A percentile compares a stretch with the other conserved stretches of the same genome.
Conservation (phyloP, 306 rosid species). For the Vigna trinervia region DNA sequence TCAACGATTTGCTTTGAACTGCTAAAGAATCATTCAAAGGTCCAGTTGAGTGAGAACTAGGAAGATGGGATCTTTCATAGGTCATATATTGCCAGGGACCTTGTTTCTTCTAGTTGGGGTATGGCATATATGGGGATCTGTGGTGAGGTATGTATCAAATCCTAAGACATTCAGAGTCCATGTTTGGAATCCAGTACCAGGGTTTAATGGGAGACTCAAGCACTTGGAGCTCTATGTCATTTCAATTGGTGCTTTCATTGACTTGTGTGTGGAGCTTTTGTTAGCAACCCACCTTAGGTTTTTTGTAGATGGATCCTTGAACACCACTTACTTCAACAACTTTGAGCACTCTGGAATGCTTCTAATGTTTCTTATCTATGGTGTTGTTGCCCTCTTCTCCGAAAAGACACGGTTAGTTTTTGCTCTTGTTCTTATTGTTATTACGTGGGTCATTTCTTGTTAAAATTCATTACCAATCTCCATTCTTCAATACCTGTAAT, state of each 20-base stretch:
- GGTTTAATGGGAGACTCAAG: constrained; percentile 71
- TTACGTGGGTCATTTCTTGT: neutral
- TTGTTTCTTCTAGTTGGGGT: constrained; percentile 77
- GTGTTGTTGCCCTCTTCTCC: constrained; percentile 64
- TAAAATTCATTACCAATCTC: constrained; percentile 3
- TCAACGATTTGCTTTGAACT: constrained; percentile 21
- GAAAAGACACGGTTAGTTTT: constrained; percentile 68
- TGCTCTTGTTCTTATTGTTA: constrained; percentile 4
- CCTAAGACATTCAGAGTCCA: constrained; percentile 65
- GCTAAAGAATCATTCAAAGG: constrained; percentile 17
- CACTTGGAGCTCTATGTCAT: constrained; percentile 77
- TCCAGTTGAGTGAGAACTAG: constrained; percentile 19
- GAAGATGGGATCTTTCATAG: constrained; percentile 86
- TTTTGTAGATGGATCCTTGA: constrained; percentile 66
- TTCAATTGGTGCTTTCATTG: constrained; percentile 75
- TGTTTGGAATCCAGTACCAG: constrained; percentile 80
- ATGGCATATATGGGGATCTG: constrained; percentile 81
- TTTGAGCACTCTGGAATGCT: constrained; percentile 94
- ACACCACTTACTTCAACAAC: constrained; percentile 79
- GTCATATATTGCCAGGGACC: constrained; percentile 85
- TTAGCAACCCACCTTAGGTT: constrained; percentile 74
- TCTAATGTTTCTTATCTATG: constrained; percentile 80
- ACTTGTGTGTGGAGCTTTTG: constrained; percentile 82
- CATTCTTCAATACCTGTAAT: neutral
- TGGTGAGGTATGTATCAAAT: constrained; percentile 62